Evolutionary conservation across 2,329 filamentous ascomycete genomes (phyloP).

Genomic region (Fusarium devonianum): DNA sequence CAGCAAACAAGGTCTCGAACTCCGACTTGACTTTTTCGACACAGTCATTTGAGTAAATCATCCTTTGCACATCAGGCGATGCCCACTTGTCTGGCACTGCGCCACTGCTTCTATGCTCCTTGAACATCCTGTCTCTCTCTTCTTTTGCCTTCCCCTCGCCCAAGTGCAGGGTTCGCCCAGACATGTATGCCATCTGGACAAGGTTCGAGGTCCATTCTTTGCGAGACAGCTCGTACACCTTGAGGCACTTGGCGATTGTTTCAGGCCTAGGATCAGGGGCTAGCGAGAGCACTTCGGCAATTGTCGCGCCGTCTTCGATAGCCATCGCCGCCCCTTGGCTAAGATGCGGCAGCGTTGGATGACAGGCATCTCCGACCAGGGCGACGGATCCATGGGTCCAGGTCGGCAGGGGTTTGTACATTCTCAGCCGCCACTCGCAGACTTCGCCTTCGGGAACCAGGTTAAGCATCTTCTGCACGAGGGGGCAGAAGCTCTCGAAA

Average conservation of each 20-base stretch:
- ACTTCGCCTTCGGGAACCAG: conserved; percentile 70
- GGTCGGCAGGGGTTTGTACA: conserved; percentile 67
- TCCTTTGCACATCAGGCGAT: conserved; percentile 71
- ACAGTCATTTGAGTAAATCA: conserved; percentile 71
- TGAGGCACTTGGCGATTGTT: conserved; percentile 38
- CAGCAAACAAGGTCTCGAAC: conserved; percentile 34
- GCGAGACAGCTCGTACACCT: conserved; percentile 38
- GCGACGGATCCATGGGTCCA: conserved; percentile 65
- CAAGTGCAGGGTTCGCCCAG: conserved; percentile 62
- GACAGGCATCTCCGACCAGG: conserved; percentile 70
- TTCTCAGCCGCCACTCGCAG: conserved; percentile 70
- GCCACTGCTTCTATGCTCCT: conserved; percentile 57
- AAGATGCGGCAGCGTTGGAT: conserved; percentile 72
- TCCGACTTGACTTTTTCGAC: conserved; percentile 51
- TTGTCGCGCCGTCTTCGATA: conserved; percentile 67
- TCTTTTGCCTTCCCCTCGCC: conserved; percentile 65
- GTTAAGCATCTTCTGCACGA: conserved; percentile 66
- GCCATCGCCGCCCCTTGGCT: conserved; percentile 73
- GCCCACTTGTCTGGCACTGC: conserved; percentile 73
- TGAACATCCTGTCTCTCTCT: conserved; percentile 65
- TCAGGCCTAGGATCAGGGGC: conserved; percentile 34
- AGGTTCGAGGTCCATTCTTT: conserved; percentile 41
- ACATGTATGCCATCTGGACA: conserved; percentile 38
- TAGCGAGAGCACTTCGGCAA: conserved; percentile 34
- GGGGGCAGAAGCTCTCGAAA: conserved; percentile 67